phyloP scores from a whole-genome alignment of 352 stramenopile species.

The Globisporangium lucens region DNA sequence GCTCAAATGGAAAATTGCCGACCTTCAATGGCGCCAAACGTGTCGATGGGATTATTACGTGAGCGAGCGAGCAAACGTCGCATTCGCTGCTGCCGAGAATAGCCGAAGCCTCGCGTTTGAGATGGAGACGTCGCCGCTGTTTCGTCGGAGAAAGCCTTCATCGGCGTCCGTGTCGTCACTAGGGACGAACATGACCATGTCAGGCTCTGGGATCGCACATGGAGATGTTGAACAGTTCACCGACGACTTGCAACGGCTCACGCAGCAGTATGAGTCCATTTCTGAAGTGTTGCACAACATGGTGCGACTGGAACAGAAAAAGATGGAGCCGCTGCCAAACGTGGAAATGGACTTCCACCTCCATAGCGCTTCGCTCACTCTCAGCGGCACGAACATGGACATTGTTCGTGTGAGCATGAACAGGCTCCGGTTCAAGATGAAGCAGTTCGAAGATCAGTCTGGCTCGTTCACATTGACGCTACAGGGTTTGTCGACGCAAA shows the following conservation, averaged over 20 bases:
- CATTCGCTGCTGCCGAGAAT: constrained; percentile 39
- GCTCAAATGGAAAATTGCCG: constrained; percentile 64
- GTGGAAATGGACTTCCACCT: constrained; percentile 64
- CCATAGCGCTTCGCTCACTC: constrained; percentile 49
- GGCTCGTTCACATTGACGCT: constrained; percentile 59
- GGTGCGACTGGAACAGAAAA: constrained; percentile 34
- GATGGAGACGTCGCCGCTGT: constrained; percentile 42
- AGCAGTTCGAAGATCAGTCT: constrained; percentile 71
- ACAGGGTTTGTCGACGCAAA: constrained; percentile 53
- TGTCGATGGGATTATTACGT: constrained; percentile 56
- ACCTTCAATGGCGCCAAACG: constrained; percentile 49
- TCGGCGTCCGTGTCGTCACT: constrained; percentile 37
- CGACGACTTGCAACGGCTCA: constrained; percentile 47
- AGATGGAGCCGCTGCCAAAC: constrained; percentile 44
- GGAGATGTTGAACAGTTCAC: constrained; percentile 39
- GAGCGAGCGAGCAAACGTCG: constrained; percentile 39
- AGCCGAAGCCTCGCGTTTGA: constrained; percentile 33
- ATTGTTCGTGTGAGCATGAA: constrained; percentile 51
- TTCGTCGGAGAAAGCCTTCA: constrained; percentile 32
- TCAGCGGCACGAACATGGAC: constrained; percentile 56
- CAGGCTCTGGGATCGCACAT: constrained; percentile 28
- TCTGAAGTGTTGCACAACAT: constrained; percentile 39
- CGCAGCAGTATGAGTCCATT: constrained; percentile 44
- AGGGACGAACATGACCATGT: constrained; percentile 34
- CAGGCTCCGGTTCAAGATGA: constrained; percentile 53